Base-by-base conservation (phyloP, 2,329 filamentous ascomycete species). In the Clarireedia homoeocarpa region DNA sequence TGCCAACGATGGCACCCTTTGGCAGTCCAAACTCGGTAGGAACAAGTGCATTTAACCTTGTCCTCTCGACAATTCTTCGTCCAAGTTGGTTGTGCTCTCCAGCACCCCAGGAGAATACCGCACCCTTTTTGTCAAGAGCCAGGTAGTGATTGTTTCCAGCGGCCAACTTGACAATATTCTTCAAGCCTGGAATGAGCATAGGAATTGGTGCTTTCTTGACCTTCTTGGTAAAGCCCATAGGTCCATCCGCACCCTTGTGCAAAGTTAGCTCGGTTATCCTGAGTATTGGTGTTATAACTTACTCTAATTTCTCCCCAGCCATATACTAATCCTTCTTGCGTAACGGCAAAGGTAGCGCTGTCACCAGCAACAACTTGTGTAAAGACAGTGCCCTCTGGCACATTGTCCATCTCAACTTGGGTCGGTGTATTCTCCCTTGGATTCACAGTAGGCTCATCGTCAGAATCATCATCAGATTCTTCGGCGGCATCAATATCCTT, bases 241-340 rank as follows among this genome's bases (percentile, higher is more conserved):
- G 78, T 50, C 83, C 83, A 66, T 85, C 81, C 63, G 82, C 82
- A 67, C 78, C 80, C 77, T 81, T 56, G 44, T 49, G 48, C 54
- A 52, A 27, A 59, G 48, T 64, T 51, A 56, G 30, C 30, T 34
- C 10, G 5, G 30, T 12, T 34, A 12, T 34, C 30, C 9, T 34
- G 2, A 34, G 12, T 9, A 34, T 34, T 34, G 30, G 4, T 34
- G 30, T 34, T 34, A 12, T 12, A 4, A 34, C 75, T 67, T 73
- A 83, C 78, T 62, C 86, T 78, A 75, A 92, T 92, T 14, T 87
- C 89, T 48, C 89, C 89, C 87, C 89, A 92, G 59, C 88, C 88
- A 65, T 89, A 92, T 30, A 92, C 84, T 51, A 80, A 77, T n/a
- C 89, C 89, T 58, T 86, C 82, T 48, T 83, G 79, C 12, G 88